Percentiles rank a stretch among this genome's conserved stretches.
These are phyloP conservation scores for Azolla pinnata DNA, from an alignment of 75 land plant genomes.

Conservation along the genomic window DNA sequence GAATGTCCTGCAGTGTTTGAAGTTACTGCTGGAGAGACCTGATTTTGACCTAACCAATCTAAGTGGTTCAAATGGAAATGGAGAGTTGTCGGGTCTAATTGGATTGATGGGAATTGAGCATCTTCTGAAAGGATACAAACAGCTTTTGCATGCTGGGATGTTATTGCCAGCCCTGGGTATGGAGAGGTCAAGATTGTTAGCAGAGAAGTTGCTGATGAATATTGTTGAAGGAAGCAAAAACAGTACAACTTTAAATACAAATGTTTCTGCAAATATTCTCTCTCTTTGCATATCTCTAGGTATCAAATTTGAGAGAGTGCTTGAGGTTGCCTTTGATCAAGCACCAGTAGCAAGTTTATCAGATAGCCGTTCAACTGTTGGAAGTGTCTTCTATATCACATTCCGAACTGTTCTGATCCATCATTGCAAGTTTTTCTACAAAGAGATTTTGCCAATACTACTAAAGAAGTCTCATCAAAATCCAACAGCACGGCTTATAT, in stretches of 20 bases:
- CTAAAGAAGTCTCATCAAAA: slow-evolving; percentile 21
- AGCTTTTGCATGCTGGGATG: slow-evolving; percentile 23
- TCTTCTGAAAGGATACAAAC: slow-evolving; percentile 31
- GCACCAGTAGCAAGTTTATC: background rate
- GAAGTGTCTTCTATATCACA: slow-evolving; percentile 31
- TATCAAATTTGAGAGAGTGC: slow-evolving; percentile 14
- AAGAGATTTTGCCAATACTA: slow-evolving; percentile 21
- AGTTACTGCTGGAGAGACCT: slow-evolving; percentile 8
- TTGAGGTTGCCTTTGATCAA: slow-evolving; percentile 22
- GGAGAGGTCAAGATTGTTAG: slow-evolving; percentile 11
- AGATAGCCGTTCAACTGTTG: slow-evolving; percentile 4
- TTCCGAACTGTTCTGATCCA: slow-evolving; percentile 29
- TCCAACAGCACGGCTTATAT: slow-evolving; percentile 22
- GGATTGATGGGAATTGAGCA: slow-evolving; percentile 13
- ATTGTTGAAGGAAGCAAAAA: slow-evolving; percentile 12
- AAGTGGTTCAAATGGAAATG: background rate
- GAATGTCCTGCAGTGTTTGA: slow-evolving; percentile 14
- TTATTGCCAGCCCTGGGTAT: slow-evolving; percentile 26
- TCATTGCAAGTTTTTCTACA: slow-evolving; percentile 35
- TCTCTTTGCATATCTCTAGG: slow-evolving; percentile 23
- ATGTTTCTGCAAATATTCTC: slow-evolving; percentile 24
- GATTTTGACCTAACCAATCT: slow-evolving; percentile 14
- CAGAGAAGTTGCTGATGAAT: slow-evolving; percentile 17
- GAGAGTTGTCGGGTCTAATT: background rate
- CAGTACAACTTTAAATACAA: slow-evolving; percentile 18